Base-by-base conservation (phyloP, 1,139 yeast genomes). In the Zhuliangozyma parablackwelliae region DNA sequence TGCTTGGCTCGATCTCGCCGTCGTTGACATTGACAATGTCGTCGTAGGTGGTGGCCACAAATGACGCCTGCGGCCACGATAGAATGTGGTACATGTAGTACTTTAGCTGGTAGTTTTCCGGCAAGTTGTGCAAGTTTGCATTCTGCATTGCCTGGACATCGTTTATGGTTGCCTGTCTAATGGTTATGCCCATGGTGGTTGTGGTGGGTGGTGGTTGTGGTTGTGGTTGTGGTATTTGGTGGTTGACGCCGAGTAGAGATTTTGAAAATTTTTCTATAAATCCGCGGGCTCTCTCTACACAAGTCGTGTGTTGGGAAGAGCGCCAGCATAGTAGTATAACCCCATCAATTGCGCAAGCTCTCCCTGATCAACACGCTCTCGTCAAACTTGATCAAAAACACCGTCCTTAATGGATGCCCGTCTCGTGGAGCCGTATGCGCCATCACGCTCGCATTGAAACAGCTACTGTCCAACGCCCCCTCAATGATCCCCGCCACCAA, bases 51-150 rank as follows among this genome's bases (percentile, higher is more conserved):
- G 94, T 83, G 21, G 98, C 98, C 27, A 92, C 98, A 65, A 82
- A 92, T 35, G 96, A 87, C 7, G 95, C 95, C 59, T 92, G 96
- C 2, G 99, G 98, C 98, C 98, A 92, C 30, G 97, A 83, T 40
- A 90, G 67, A 13, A 89, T 76, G 60, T 92, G 99, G 60, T 92
- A 92, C 75, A 94, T 76, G 61, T 90, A 92, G 62, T 90, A 92
- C 62, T 90, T 90, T 62, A 90, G 69, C 48, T 85, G 84, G 57
- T 92, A 92, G 63, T 92, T 92, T 59, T 92, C 99, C 5, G 99
- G 98, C 48, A 92, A 70, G 54, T 92, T 92, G 49, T 85, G 87
- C 58, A 92, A 69, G 57, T 92, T 92, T 46, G 96, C 95, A 69
- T 89, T 89, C 59, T 92, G 98, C 90, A 92, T 90, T 25, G 95